Conservation (phyloP, 345 rosid species). For the Eucalyptus paniculata region DNA sequence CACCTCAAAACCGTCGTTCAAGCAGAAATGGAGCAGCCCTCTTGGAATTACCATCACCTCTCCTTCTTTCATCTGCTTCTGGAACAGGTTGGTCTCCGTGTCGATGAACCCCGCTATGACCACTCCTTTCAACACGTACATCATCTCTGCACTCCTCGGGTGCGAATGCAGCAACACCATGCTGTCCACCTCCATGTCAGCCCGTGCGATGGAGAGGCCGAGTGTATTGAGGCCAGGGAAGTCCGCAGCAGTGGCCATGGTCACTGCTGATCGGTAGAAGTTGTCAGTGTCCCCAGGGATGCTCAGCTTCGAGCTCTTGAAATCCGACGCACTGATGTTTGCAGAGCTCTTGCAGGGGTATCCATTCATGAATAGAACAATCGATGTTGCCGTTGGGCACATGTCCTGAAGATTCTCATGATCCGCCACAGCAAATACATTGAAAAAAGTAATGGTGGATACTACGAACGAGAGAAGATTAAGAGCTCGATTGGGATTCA, state of each 20-base stretch:
- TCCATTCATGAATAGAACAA: slow-evolving; percentile 49
- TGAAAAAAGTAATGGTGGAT: not conserved
- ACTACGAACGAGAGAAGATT: not conserved
- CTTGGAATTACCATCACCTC: slow-evolving; percentile 64
- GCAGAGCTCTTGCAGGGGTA: slow-evolving; percentile 60
- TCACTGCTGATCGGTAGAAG: slow-evolving; percentile 23
- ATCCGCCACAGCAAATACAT: slow-evolving; percentile 2
- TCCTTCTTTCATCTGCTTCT: slow-evolving; percentile 29
- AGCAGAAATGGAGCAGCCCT: slow-evolving; percentile 55
- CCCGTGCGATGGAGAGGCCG: slow-evolving; percentile 63
- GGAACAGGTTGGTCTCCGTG: slow-evolving; percentile 37
- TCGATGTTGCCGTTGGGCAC: slow-evolving; percentile 42
- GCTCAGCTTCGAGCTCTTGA: slow-evolving; percentile 41
- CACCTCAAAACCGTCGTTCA: slow-evolving; percentile 40
- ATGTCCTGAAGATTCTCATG: slow-evolving; percentile 42
- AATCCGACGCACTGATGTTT: slow-evolving; percentile 41
- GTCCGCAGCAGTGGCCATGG: slow-evolving; percentile 42
- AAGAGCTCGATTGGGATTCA: not conserved
- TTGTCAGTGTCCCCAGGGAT: slow-evolving; percentile 49
- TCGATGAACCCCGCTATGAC: slow-evolving; percentile 67
- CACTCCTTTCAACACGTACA: slow-evolving; percentile 40
- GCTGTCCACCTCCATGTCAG: slow-evolving; percentile 57
- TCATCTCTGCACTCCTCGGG: slow-evolving; percentile 68
- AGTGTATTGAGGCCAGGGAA: slow-evolving; percentile 83
- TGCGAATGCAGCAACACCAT: slow-evolving; percentile 49